Evolutionary conservation across 306 rosid species (phyloP), one percentile per base, ranked within the genome.

Genomic region (Ammopiptanthus mongolicus): DNA sequence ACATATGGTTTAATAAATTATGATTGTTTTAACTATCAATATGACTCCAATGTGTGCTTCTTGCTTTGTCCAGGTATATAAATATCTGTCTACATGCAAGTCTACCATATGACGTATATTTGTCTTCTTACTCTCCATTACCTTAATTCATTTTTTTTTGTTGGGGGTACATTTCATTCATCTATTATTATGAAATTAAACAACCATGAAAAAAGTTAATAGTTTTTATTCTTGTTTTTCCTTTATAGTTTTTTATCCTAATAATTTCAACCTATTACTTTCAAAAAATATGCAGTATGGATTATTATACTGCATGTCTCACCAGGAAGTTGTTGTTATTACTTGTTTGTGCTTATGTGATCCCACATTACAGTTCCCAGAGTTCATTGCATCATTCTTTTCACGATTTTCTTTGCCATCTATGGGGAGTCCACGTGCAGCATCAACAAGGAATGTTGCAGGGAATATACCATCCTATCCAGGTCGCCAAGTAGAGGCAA

Each of bases 401-500:
- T 85, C 93, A 5, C 82, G 92, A 58, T 59, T 90, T 80, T 80
- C 93, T 33, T 86, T 88, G 88, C 99, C 93, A 80, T 86, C 96
- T 36, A 72, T 42, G 61, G 89, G 96, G 67, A 88, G 82, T 86
- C 88, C 85, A 8, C 88, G 82, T 21, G 77, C 89, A 75, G 67
- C 96, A 58, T 86, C 97, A 34, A 34, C 84, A 8, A 86, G 97
- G 85, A 83, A 83, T 76, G 83, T 78, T 73, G 76, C 62, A 21
- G 87, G 91, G 74, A 86, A 77, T 65, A 50, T 76, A 71, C 89
- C 93, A 69, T 82, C 92, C 68, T 81, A 79, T 72, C 75, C 91
- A 37, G 69, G 80, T 78, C 98, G 78, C 80, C 98, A 85, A 80
- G 80, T 82, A 66, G 96, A 92, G 99, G 99, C 73, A 81, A 87